A percentile compares a stretch with the other conserved stretches of the same genome.
phyloP scores from a whole-genome alignment of 441 rosid species.

The Syzygium malaccense region DNA sequence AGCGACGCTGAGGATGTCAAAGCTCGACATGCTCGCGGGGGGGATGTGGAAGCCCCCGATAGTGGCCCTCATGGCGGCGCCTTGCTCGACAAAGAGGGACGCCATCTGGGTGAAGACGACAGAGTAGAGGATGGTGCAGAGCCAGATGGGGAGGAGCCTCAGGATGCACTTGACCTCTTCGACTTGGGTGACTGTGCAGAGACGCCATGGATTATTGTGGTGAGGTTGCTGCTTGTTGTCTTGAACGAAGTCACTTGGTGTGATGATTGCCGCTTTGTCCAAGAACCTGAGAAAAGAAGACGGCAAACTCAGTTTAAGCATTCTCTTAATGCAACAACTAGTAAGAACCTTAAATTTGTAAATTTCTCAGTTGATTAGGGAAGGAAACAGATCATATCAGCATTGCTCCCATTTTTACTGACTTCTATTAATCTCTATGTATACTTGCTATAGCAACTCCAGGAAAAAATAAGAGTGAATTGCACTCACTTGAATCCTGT shows the following conservation, averaged over 20 bases:
- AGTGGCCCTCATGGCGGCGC: not conserved
- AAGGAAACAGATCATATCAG: not conserved
- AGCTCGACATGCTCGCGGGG: constrained; percentile 6
- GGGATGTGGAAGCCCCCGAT: constrained; percentile 4
- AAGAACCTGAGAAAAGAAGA: not conserved
- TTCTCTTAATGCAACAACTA: not conserved
- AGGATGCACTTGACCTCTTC: constrained; percentile 13
- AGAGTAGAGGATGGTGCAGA: constrained; percentile 11
- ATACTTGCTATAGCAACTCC: no score
- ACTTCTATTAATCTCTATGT: no score
- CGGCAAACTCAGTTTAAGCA: not conserved
- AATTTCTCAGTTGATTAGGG: not conserved
- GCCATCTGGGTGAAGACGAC: constrained; percentile 13
- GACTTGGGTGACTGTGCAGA: constrained; percentile 4
- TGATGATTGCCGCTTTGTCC: constrained; percentile 5
- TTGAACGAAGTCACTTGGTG: not conserved
- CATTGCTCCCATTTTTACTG: no score
- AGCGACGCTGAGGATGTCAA: constrained; percentile 6
- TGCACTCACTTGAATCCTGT: not conserved
- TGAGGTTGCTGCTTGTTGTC: not conserved
- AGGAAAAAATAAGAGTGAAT: not conserved
- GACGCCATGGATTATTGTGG: constrained; percentile 1
- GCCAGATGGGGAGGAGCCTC: constrained; percentile 8
- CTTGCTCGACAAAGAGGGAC: constrained; percentile 8
- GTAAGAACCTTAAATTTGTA: not conserved